A percentile compares a stretch with the other conserved stretches of the same genome.
These are phyloP conservation scores for Abortiporus biennis DNA, from an alignment of 1,284 basidiomycete species.

Conservation along the genomic window DNA sequence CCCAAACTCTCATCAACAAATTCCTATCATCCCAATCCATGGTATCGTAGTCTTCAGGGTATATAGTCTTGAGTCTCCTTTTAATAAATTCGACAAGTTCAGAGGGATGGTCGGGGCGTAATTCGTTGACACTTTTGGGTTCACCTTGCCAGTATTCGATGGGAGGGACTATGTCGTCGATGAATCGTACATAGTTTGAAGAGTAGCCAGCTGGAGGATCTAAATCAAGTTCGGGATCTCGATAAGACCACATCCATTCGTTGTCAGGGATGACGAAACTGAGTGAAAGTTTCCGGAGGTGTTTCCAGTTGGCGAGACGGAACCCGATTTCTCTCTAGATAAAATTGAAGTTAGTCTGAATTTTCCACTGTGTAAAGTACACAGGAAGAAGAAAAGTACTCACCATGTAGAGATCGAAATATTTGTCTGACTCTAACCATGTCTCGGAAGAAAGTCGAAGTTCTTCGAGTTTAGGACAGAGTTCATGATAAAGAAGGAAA, in stretches of 20 bases:
- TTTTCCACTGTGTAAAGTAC: neutral
- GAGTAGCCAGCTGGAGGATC: neutral
- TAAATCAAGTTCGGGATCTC: neutral
- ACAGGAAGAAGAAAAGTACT: neutral
- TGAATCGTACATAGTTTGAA: neutral
- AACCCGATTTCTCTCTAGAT: neutral
- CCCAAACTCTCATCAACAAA: constrained; percentile 11
- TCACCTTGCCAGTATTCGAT: neutral
- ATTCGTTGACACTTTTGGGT: neutral
- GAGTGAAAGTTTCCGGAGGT: constrained; percentile 9
- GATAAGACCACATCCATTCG: neutral
- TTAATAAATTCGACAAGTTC: neutral
- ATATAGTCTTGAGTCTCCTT: neutral
- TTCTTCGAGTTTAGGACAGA: neutral
- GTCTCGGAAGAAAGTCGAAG: neutral
- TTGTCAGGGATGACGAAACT: neutral
- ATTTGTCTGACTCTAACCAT: neutral
- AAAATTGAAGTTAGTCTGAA: neutral
- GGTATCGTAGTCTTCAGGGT: neutral
- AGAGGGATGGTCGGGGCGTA: neutral
- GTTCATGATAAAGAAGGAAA: neutral
- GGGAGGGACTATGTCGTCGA: constrained; percentile 3
- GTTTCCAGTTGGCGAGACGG: constrained; percentile 4
- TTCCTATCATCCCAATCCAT: constrained; percentile 4
- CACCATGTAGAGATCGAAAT: constrained; percentile 6